phyloP scores from a whole-genome alignment of 1,284 basidiomycete genomes.

The Pterulicium gracile region DNA sequence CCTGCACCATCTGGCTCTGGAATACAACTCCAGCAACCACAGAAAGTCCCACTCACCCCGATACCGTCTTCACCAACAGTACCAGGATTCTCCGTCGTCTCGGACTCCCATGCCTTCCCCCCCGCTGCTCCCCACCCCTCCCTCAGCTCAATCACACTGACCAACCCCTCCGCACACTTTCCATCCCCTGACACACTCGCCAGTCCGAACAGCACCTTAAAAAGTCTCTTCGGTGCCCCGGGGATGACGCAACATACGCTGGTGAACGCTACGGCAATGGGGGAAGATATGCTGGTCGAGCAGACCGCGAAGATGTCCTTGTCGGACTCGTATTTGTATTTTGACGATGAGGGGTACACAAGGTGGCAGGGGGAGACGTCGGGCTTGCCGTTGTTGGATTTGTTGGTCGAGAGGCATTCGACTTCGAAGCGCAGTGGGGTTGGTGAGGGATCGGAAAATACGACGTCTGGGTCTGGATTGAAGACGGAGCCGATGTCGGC shows the following conservation, averaged over 20 bases:
- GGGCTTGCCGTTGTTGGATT: slow-evolving; percentile 75
- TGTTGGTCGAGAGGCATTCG: slow-evolving; percentile 53
- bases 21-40: slow-evolving; percentile 21
- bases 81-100: slow-evolving; percentile 36
- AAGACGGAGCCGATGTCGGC: slow-evolving; percentile 7
- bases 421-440: slow-evolving; percentile 25
- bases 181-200: slow-evolving; percentile 32
- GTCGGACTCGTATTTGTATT: slow-evolving; percentile 68
- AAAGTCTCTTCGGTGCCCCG: slow-evolving; percentile 25
- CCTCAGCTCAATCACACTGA: slow-evolving; percentile 61
- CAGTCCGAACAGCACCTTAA: slow-evolving; percentile 33
- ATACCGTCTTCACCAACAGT: too few relatives aligned
- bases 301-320: slow-evolving; percentile 51
- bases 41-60: slow-evolving; percentile 22
- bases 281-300: slow-evolving; percentile 38
- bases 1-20: slow-evolving; percentile 14
- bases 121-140: slow-evolving; percentile 68
- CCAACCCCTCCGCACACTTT: slow-evolving; percentile 71
- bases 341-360: slow-evolving; percentile 74
- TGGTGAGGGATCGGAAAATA: slow-evolving; percentile 9
- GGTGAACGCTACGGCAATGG: slow-evolving; percentile 10
- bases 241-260: slow-evolving; percentile 15
- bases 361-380: slow-evolving; percentile 87
- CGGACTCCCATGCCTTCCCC: slow-evolving; percentile 48
- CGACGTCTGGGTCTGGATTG: slow-evolving; percentile 13